phyloP scores from a whole-genome alignment of 192 early-diverging fungal species.

The Coemansia interrupta region DNA sequence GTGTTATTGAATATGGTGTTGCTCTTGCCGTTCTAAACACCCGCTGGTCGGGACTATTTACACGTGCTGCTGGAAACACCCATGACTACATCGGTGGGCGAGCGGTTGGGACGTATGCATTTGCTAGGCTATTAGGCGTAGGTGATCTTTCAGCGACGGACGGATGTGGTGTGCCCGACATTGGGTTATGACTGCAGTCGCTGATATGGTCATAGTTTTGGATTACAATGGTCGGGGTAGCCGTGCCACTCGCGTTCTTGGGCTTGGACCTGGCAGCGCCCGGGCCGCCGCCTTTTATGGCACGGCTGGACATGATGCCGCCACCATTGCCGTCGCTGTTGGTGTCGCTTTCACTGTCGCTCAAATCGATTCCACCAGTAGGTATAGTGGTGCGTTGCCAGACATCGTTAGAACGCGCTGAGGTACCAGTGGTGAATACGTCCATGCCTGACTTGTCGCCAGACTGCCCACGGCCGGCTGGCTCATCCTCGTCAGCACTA shows the following conservation, averaged over 20 bases:
- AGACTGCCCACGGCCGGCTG: background rate
- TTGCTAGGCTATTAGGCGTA: conserved; percentile 14
- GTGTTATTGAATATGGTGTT: too few relatives aligned
- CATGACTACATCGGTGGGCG: conserved; percentile 23
- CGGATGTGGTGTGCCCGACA: background rate
- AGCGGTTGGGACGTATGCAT: conserved; percentile 12
- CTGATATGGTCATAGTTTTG: conserved; percentile 27
- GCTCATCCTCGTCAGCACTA: conserved; percentile 22
- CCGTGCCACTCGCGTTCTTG: background rate
- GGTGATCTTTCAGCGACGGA: conserved; percentile 18
- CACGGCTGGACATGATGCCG: background rate
- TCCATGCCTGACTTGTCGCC: background rate
- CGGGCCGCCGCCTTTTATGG: background rate
- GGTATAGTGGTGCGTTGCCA: background rate
- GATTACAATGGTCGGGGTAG: conserved; percentile 37
- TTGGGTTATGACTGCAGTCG: background rate
- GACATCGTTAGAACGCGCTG: background rate
- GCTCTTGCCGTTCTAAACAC: background rate
- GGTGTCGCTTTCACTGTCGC: background rate
- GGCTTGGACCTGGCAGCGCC: background rate
- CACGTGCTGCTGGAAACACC: conserved; percentile 3
- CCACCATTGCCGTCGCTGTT: background rate
- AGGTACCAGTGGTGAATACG: background rate
- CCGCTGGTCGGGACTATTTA: background rate
- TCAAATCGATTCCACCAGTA: conserved; percentile 3